Evolutionary conservation across 768 basidiomycete genomes (phyloP), one percentile per base, ranked within the genome.

Genomic region (Suillus spraguei): DNA sequence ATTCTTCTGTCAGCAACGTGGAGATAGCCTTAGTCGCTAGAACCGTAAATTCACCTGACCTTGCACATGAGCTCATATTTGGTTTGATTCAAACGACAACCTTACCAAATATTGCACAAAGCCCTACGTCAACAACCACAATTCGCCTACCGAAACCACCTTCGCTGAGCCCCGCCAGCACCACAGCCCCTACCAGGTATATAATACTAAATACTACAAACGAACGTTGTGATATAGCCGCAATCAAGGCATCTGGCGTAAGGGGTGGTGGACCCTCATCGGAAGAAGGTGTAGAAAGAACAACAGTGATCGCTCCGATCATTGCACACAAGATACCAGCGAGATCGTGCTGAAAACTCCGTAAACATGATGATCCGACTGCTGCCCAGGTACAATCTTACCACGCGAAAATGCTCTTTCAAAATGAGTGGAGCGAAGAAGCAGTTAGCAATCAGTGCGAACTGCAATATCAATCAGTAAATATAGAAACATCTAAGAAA

Each of bases 381-480:
- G 38, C 44, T 58, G 33, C 28, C 13, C 49, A 64, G 33, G 71
- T 62, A 66, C 28, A 17, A 71, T 67, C 76, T 73, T 72, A 89
- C 89, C 77, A 83, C 89, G 41, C 90, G 88, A 72, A 99, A 96
- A 6, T 83, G 84, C 77, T 99, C 94, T 10, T 86, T 81, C 11
- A 94, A 82, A 71, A 98, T 84, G 3, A 94, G 69, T 17, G 97
- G 97, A 1, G 96, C 94, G 66, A 98, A 95, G 46, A 95, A 81
- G 71, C 95, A 98, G 74, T 99, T 99, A 16, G 97, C 94, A 64
- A 97, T 88, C n/a, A 98, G 81, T 2, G 95, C 94, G 74, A 94
- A 91, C 88, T 94, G 61, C 17, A 10, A 22, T n/a, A 39, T 6
- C 5, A 49, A 58, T 58, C 58, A 33, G 22, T 33, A 17, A 46